Base-by-base conservation (phyloP, 345 rosid genomes). In the Nasturtium officinale region DNA sequence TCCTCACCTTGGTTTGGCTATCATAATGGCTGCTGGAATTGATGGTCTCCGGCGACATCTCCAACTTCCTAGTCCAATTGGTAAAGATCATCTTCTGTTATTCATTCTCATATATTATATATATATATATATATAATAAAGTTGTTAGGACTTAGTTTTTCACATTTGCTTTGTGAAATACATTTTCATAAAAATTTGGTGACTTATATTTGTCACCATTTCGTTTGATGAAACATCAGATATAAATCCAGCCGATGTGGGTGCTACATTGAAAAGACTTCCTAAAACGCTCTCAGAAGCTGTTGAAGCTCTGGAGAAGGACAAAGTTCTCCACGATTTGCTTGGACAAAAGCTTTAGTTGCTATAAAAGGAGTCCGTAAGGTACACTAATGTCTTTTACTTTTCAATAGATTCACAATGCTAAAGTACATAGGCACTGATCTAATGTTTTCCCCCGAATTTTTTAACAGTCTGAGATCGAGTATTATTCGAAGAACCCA, bases 281-380 rank as follows among this genome's bases (percentile, higher is more conserved):
- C 99, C 99, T n/a, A 6, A 10, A 46, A 79, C 91, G 32, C 96
- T 95, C 20, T 71, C 83, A 1, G 96, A 90, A 76, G 83, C 98
- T 58, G 61, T 95, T 59, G 87, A 84, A 78, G 90, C 96, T 74
- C 82, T 91, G 8, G 66, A 76, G 60, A 83, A 86, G 61, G 91
- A 91, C 74, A 18, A 72, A 35, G 65, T 83, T 16, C 65, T 91
- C 68, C 86, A 79, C 28, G 87, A 87, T 21, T 37, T 90, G 30
- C 76, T 95, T 7, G 98, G 99, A 15, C 77, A 84, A 77, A 87
- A 88, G 81, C 89, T 91, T 79, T 87, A 77, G 85, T 80, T 26
- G 96, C 90, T 53, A 82, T 95, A 46, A 87, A 76, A 71, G 98
- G 87, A 65, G 81, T 95, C 37, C 94, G 98, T 56, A 95, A 95